phyloP scores from a whole-genome alignment of 441 rosid genomes.

The Adansonia madagascariensis region DNA sequence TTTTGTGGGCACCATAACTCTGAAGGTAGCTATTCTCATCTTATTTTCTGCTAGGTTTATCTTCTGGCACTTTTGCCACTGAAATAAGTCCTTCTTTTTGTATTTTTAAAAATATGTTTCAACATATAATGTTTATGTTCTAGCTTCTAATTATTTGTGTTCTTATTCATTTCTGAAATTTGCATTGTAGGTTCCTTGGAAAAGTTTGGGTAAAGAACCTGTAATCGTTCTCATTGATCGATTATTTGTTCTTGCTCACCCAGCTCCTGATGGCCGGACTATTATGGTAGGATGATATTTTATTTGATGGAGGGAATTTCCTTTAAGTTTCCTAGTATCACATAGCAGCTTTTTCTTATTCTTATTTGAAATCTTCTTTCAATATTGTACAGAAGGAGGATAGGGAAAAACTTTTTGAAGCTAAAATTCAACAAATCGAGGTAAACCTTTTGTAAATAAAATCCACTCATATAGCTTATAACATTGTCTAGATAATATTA shows the following conservation, averaged over 20 bases:
- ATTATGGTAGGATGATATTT: slow-evolving; percentile 52
- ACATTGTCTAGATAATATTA: background rate
- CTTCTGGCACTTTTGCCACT: background rate
- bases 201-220: slow-evolving; percentile 95
- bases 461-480: background rate
- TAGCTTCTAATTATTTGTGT: slow-evolving; percentile 13
- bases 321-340: slow-evolving; percentile 19
- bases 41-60: slow-evolving; percentile 14
- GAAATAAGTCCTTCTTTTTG: slow-evolving; percentile 10
- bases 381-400: slow-evolving; percentile 69
- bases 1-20: slow-evolving; percentile 87
- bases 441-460: slow-evolving; percentile 39
- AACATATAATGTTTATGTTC: slow-evolving; percentile 18
- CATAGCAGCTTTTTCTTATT: background rate
- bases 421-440: slow-evolving; percentile 95
- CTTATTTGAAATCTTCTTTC: slow-evolving; percentile 10
- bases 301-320: background rate
- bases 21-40: slow-evolving; percentile 62
- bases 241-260: slow-evolving; percentile 86
- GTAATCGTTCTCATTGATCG: slow-evolving; percentile 94
- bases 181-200: slow-evolving; percentile 92
- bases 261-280: slow-evolving; percentile 66
- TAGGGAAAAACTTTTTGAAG: slow-evolving; percentile 77
- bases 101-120: slow-evolving; percentile 20
- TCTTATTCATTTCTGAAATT: slow-evolving; percentile 17